Base-by-base conservation (phyloP, 768 basidiomycete species). In the Arthromyces matolae region DNA sequence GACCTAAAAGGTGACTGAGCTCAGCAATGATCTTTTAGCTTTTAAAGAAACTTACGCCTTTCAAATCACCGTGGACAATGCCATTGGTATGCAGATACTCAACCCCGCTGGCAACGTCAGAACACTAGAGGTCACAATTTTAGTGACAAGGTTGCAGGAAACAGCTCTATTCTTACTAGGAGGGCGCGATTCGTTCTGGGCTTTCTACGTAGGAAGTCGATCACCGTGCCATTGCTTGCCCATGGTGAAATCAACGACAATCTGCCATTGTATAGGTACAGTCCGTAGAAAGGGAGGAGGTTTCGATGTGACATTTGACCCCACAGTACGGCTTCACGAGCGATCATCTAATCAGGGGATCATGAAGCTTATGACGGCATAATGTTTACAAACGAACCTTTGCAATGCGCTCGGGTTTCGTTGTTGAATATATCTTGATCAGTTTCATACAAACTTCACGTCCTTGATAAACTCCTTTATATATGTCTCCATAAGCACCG, bases 381-480 rank as follows among this genome's bases (percentile, higher is more conserved):
- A n/a, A n/a, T n/a, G n/a, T n/a, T 23, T 10, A 14, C 4, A 13
- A 14, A 43, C 43, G 8, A 28, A 54, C 53, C 45, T 50, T 51
- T n/a, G 48, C 13, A 9, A 51, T 41, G 4, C 32, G 25, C 8
- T 37, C 29, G 10, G 34, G 34, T 6, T 27, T 23, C 8, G 49
- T 43, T 3, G 34, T 33, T 16, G 42, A 18, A 31, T 44, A 54
- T n/a, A 54, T 18, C 8, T 50, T 44, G 31, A 54, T 51, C 8
- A 38, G 35, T 42, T 54, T 54, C 12, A 54, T 40, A 44, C 49
- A 54, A 3, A 54, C 45, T 13, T 16, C 35, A 16, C 42, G 16
- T 5, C 53, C 53, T n/a, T 40, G 22, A 12, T 34, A 44, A n/a
- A 10, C 12, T 9, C 49, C 53, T 40, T 40, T 38, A 25, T 54